Percentiles rank a stretch among this genome's conserved stretches.
phyloP scores from a whole-genome alignment of 225 moss, liverwort and hornwort species.

The Anthoceros angustus region DNA sequence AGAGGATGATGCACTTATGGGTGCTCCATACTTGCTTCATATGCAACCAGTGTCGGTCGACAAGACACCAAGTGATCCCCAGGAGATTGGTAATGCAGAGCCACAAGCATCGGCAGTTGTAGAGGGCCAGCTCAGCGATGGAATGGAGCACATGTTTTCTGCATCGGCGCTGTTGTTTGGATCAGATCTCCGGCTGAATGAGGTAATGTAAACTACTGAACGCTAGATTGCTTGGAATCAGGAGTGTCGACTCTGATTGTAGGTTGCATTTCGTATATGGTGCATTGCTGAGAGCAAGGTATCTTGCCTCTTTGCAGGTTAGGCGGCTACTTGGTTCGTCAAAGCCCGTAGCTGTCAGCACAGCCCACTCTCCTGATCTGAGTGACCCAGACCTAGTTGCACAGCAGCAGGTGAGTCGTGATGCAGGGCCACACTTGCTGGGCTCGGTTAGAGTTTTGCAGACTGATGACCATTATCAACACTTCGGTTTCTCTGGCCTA shows the following conservation, averaged over 20 bases:
- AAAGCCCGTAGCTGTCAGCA: conserved; percentile 77
- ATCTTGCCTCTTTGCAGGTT: conserved; percentile 17
- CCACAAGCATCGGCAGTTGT: conserved; percentile 29
- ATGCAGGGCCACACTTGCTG: too few relatives aligned
- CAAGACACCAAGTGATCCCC: conserved; percentile 44
- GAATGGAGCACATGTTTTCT: conserved; percentile 80
- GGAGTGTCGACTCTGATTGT: not conserved
- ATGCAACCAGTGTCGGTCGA: conserved; percentile 54
- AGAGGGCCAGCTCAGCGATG: conserved; percentile 45
- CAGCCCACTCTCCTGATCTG: conserved; percentile 70
- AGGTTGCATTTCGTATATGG: not conserved
- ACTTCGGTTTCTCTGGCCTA: conserved; percentile 6
- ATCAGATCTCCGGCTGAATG: conserved; percentile 80
- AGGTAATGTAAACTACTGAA: conserved; percentile 13
- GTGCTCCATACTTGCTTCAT: conserved; percentile 85
- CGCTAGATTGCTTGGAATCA: not conserved
- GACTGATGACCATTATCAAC: too few relatives aligned
- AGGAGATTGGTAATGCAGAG: conserved; percentile 48
- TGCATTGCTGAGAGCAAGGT: not conserved
- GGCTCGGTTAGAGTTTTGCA: too few relatives aligned
- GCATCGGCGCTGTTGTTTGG: conserved; percentile 73
- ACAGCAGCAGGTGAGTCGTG: conserved; percentile 55
- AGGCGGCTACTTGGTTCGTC: conserved; percentile 77
- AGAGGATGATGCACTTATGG: conserved; percentile 65
- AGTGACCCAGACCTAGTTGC: conserved; percentile 95